Evolutionary conservation across 345 rosid genomes (phyloP), one percentile per base, ranked within the genome.

Genomic region (Dipteronia sinensis): DNA sequence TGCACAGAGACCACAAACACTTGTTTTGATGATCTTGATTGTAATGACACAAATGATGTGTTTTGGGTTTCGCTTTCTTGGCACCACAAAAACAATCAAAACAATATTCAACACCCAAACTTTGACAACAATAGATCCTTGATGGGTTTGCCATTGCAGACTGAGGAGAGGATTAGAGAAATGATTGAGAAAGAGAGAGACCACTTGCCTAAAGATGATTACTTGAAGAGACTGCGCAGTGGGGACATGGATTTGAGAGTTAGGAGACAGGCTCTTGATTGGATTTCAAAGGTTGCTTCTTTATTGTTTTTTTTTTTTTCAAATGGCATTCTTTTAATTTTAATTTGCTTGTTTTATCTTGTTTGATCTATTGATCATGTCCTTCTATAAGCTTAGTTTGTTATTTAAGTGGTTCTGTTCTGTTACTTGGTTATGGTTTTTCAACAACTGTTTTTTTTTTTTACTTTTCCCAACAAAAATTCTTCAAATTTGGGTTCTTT

Each of bases 271-370:
- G 92, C 92, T 84, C 81, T 89, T 69, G 79, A 89, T 74, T 92
- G 97, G 97, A 89, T 92, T 83, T 80, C 61, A 77, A 90, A 90
- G 94, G 97, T 89, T 49, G 77, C 73, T 75, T 51, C 55, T 34
- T 51, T 69, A 17, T 23, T 74, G 12, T 7, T 42, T 31, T 71
- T 65, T 16, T 38, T 6, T 34, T 34, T 16, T 16, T 63, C 73
- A 55, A 66, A 23, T 19, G 73, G 49, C 19, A n/a, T 8, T 56
- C 17, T 69, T 53, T 49, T 17, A 17, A 34, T 77, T 71, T 59
- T 34, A n/a, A n/a, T 77, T 71, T 59, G 65, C 66, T 64, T 65
- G 70, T 75, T 75, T 78, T 19, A 20, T 59, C 27, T n/a, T 59
- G 64, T 59, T 59, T 65, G 80, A 80, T 80, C 76, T 55, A 31